Base-by-base conservation (phyloP, 2,329 filamentous ascomycete genomes). In the Metarhizium humberi region DNA sequence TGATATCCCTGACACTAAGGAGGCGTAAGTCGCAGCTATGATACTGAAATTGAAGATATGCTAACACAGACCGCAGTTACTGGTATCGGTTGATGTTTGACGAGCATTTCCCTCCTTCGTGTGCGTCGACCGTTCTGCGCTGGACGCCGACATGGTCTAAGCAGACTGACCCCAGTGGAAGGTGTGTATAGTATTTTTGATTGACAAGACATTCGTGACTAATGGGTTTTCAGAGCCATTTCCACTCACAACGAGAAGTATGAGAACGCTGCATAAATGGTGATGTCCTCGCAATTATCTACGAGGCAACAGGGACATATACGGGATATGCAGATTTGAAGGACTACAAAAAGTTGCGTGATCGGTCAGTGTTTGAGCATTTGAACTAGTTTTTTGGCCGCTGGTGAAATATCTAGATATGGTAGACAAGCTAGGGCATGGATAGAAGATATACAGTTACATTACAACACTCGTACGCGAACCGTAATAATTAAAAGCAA, bases 1-100 rank as follows among this genome's bases (percentile, higher is more conserved):
- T 66, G 95, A 99, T 68, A 83, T 96, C 59, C 95, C 94, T 10
- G 92, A 96, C 68, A 92, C 87, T 67, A 99, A 99, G 82, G 94
- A 99, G 76, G 94, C 91, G 75, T 92, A 84, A 64, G 84, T 62
- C 18, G 30, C 30, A 56, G 56, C 34, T 46, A 14, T 34, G 25
- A 4, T n/a, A 14, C 11, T 30, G 10, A n/a, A 14, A 32, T 30
- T 6, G 14, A 6, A 56, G 14, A 53, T 25, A 48, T 30, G 1
- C 51, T 56, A 29, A 52, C 20, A 29, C 20, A 43, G 32, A 46
- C n/a, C 11, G 40, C 62, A 87, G 85, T 50, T 95, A 96, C 80
- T 99, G 94, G 94, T 99, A 99, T 77, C 87, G 94, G 66, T 81
- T 78, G 71, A 97, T 99, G 92, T 99, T 97, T 70, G 94, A 99